Base-by-base conservation (phyloP, 768 basidiomycete species). In the Mycena polygramma region DNA sequence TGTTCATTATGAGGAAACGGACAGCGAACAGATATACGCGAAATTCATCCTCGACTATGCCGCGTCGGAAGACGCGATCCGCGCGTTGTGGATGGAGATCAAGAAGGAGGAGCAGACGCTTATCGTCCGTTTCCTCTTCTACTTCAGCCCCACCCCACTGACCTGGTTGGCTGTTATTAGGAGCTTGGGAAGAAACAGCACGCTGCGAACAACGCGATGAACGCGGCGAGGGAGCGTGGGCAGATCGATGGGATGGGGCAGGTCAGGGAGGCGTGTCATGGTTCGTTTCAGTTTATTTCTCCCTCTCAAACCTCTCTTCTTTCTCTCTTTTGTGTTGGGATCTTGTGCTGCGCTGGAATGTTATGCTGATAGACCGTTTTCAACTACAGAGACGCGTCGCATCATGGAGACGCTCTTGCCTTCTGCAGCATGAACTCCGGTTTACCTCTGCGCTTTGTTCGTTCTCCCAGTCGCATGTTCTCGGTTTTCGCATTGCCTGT, bases 21-120 rank as follows among this genome's bases (percentile, higher is more conserved):
- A n/a, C n/a, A n/a, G n/a, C 22, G 75, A 75, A 35, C 43, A 49
- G 5, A 15, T 67, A 6, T 75, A 66, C 67, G 20, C 69, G 4
- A 70, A 73, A 30, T 76, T 76, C 63, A 15, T 73, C 15, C 30
- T 73, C 48, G 73, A 76, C 30, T 76, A 78, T 60, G 73, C 75
- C 11, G 58, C 73, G 4, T 58, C 63, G 17, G 77, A 78, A 58
- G 77, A 78, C 61, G 43, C 58, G n/a, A 78, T 78, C 45, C 74
- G 74, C 7, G 62, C 54, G 41, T 57, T 78, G 20, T 78, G 75
- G 77, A 52, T 66, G 59, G 65, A 68, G 55, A 68, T 78, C 57
- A 66, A 66, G 57, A 48, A 68, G 37, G 75, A 73, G 46, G 73
- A 71, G 57, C 22, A 69, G 37, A 60, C 46, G 17, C 64, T 76